Percentiles rank a stretch among this genome's conserved stretches.
Conservation (phyloP, 2,329 filamentous ascomycete species). For the Epichloe uncinata region DNA sequence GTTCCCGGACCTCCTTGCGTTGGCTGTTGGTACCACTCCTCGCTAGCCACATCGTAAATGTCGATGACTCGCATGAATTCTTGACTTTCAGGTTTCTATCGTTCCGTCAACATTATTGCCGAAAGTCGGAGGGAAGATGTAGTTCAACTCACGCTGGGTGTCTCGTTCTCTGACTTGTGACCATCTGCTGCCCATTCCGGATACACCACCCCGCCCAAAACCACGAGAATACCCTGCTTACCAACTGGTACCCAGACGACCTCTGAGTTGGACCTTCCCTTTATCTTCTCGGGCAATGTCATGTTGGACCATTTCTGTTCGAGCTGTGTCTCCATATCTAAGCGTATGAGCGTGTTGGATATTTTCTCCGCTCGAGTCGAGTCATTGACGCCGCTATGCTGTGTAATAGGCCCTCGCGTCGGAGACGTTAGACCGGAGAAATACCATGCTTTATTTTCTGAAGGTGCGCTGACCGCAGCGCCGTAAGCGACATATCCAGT, state of each 20-base stretch:
- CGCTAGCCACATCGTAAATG: conserved; percentile 59
- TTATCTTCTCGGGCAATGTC: conserved; percentile 35
- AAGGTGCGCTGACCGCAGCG: conserved; percentile 49
- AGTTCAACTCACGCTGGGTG: conserved; percentile 19
- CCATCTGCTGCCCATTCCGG: conserved; percentile 32
- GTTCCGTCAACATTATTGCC: conserved; percentile 1
- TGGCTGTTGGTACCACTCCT: conserved; percentile 55
- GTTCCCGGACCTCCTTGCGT: conserved; percentile 47
- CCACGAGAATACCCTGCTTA: conserved; percentile 60
- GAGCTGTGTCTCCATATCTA: conserved; percentile 43
- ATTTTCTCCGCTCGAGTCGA: conserved; percentile 27
- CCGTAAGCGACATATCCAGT: conserved; percentile 53
- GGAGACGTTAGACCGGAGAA: conserved; percentile 49
- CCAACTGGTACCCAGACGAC: conserved; percentile 69
- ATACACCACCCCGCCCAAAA: conserved; percentile 59
- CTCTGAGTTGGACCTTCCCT: conserved; percentile 48
- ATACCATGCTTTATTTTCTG: conserved; percentile 59
- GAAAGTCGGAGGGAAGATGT: not conserved
- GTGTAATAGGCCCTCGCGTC: conserved; percentile 35
- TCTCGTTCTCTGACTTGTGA: conserved; percentile 15
- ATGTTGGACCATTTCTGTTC: conserved; percentile 42
- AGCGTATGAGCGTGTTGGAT: conserved; percentile 44
- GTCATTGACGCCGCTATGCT: conserved; percentile 15
- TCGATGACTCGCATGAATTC: conserved; percentile 60
- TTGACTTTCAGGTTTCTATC: conserved; percentile 48